A percentile compares a stretch with the other conserved stretches of the same genome.
Conservation (phyloP, 306 rosid species). For the Sphenostylis stenocarpa region DNA sequence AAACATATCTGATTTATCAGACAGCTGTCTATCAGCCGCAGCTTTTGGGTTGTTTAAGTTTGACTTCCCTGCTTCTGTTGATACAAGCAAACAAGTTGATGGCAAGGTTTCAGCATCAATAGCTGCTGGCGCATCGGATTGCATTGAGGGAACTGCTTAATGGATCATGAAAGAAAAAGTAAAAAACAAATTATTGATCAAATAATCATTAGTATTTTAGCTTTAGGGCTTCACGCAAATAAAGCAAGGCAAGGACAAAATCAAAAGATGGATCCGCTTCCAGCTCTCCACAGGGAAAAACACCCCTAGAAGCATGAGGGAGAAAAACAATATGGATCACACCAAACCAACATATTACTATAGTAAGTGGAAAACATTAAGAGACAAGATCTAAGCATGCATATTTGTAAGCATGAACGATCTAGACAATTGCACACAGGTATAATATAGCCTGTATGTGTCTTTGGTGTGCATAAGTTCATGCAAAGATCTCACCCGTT, state of each 20-base stretch:
- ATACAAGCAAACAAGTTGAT: conserved; percentile 33
- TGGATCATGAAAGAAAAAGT: conserved; percentile 21
- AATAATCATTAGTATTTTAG: not conserved
- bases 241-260: conserved; percentile 7
- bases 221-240: not conserved
- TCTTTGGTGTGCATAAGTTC: not conserved
- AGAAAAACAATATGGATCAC: not conserved
- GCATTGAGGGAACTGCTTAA: conserved; percentile 73
- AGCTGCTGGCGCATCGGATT: conserved; percentile 59
- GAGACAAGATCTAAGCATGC: not conserved
- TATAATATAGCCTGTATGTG: not conserved
- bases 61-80: conserved; percentile 34
- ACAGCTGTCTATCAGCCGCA: conserved; percentile 40
- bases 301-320: not conserved
- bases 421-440: not conserved
- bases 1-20: conserved; percentile 57
- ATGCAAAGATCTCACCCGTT: not conserved
- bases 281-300: not conserved
- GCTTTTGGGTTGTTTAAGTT: conserved; percentile 34
- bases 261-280: not conserved
- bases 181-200: conserved; percentile 1
- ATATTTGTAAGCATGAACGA: not conserved
- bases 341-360: not conserved
- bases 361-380: not conserved
- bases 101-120: conserved; percentile 45